These are phyloP conservation scores for Pleurotus platypus DNA, from an alignment of 768 basidiomycete species.

Conservation along the genomic window DNA sequence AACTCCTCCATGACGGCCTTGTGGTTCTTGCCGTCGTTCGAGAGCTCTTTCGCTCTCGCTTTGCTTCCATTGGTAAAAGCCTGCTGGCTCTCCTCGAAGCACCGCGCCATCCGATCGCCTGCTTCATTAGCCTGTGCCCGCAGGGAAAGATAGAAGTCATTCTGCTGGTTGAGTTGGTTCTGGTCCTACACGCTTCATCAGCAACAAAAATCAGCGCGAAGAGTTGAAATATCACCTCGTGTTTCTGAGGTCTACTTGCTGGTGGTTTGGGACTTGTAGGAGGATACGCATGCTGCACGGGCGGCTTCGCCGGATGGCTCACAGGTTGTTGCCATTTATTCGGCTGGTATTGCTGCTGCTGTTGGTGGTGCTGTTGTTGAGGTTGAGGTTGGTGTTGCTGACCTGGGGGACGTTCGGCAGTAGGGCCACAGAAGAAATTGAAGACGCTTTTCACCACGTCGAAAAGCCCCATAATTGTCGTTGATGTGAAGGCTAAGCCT, in stretches of 20 bases:
- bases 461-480: background rate
- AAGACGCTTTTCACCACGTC: background rate
- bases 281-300: background rate
- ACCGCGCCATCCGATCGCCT: constrained; percentile 73
- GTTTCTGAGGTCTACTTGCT: background rate
- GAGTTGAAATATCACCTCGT: background rate
- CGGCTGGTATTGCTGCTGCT: background rate
- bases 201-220: background rate
- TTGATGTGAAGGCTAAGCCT: background rate
- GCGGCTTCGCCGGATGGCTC: background rate
- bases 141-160: constrained; percentile 65
- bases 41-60: constrained; percentile 77
- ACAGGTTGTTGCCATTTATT: too few relatives aligned
- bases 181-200: constrained; percentile 34
- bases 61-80: constrained; percentile 75
- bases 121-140: constrained; percentile 75
- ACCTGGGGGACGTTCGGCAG: background rate
- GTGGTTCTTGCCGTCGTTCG: constrained; percentile 76
- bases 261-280: background rate
- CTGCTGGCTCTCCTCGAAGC: constrained; percentile 68
- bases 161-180: constrained; percentile 63
- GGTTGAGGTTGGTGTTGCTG: background rate
- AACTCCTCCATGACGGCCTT: constrained; percentile 72
- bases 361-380: background rate
- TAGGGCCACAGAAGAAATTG: background rate